Percentiles rank a stretch among this genome's conserved stretches.
These are phyloP conservation scores for Hsuehochloa calcarea DNA, from an alignment of 176 grass and related monocot genomes.

Conservation along the genomic window DNA sequence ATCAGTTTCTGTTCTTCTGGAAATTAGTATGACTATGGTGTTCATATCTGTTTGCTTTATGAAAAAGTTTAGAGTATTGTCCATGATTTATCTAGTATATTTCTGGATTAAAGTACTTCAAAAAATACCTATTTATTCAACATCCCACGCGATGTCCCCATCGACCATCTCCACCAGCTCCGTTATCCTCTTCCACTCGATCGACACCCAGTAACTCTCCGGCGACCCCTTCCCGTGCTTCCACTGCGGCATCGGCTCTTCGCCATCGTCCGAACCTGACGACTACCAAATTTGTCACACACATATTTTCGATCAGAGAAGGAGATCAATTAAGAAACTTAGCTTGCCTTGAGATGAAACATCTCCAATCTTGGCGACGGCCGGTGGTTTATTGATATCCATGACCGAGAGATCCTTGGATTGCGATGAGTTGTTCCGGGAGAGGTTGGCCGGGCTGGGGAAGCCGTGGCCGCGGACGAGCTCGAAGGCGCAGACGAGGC, in stretches of 20 bases:
- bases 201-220: conserved; percentile 49
- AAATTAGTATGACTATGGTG: no score
- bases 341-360: background rate
- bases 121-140: no score
- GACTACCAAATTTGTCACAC: background rate
- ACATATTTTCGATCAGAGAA: background rate
- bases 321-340: background rate
- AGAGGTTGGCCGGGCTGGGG: no score
- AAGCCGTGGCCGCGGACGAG: conserved; percentile 18
- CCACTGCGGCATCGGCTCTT: conserved; percentile 26
- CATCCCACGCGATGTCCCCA: conserved; percentile 37
- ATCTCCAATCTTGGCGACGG: background rate
- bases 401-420: background rate
- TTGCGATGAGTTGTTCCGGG: no score
- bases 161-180: conserved; percentile 46
- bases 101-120: no score
- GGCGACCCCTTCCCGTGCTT: conserved; percentile 16
- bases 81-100: no score
- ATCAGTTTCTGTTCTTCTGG: no score
- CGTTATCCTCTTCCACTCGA: conserved; percentile 50
- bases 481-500: conserved; percentile 63
- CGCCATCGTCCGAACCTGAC: conserved; percentile 14
- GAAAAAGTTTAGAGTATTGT: no score
- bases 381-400: background rate
- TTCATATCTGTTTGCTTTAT: no score